Conservation (phyloP, 345 rosid species). For the Linum lewisii region DNA sequence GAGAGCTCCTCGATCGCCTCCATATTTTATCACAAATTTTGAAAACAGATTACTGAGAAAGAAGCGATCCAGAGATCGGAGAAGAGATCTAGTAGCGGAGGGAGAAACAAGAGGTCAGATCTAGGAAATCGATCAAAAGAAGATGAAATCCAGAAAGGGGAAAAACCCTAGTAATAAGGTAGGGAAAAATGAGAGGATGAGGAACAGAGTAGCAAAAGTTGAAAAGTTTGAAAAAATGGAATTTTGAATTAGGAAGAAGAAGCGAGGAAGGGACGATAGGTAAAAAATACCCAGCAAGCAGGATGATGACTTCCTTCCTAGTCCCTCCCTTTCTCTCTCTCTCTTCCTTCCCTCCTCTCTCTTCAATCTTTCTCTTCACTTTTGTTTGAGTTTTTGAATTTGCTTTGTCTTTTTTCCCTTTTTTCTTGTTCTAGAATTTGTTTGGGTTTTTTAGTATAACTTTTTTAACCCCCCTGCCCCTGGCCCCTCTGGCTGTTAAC, state of each 20-base stretch:
- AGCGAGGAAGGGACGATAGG: background rate
- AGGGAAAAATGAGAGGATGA: background rate
- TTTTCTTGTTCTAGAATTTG: background rate
- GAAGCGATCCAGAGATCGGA: background rate
- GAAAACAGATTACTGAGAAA: background rate
- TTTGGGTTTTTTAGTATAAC: background rate
- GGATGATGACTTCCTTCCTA: background rate
- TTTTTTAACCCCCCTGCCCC: background rate
- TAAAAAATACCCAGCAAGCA: background rate
- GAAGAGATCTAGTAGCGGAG: background rate
- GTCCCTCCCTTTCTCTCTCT: background rate
- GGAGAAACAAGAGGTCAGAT: background rate
- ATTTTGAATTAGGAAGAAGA: background rate
- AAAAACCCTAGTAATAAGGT: background rate
- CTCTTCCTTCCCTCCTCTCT: background rate
- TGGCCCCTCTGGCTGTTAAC: background rate
- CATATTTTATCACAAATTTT: background rate
- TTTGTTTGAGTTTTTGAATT: background rate
- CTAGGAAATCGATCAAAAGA: background rate
- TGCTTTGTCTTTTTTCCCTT: background rate
- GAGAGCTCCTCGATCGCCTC: conserved; percentile 18
- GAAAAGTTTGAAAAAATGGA: background rate
- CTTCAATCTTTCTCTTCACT: background rate
- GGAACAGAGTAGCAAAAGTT: background rate
- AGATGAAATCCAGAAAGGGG: background rate